Percentiles rank a stretch among this genome's conserved stretches.
phyloP scores from a whole-genome alignment of 1,139 yeast genomes.

The Saccharomyces hybrid region DNA sequence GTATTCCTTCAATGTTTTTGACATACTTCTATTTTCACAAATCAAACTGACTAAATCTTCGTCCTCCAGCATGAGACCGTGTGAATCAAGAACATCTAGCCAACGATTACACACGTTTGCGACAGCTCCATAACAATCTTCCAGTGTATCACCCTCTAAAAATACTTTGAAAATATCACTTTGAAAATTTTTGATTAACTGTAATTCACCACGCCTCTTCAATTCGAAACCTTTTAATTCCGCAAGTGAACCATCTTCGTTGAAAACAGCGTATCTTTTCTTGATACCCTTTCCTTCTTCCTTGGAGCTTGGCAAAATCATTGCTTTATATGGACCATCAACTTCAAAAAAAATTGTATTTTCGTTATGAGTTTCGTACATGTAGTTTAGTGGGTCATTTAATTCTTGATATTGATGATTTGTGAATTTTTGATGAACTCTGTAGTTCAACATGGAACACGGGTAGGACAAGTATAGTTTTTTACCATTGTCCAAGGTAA shows the following conservation, averaged over 20 bases:
- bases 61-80: conserved; percentile 82
- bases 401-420: conserved; percentile 91
- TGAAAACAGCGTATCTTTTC: conserved; percentile 94
- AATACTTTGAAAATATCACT: conserved; percentile 88
- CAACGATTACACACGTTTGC: conserved; percentile 92
- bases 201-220: conserved; percentile 93
- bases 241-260: conserved; percentile 87
- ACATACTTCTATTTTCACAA: conserved; percentile 95
- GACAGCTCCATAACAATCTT: conserved; percentile 78
- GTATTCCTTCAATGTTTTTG: conserved; percentile 82
- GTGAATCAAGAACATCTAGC: conserved; percentile 86
- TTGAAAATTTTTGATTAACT: conserved; percentile 88
- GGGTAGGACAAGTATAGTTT: conserved; percentile 78
- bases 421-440: conserved; percentile 85
- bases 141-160: conserved; percentile 72
- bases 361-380: conserved; percentile 73
- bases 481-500: conserved; percentile 71
- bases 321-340: conserved; percentile 97
- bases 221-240: conserved; percentile 95
- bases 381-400: conserved; percentile 57
- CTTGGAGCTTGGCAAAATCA: conserved; percentile 93
- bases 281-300: conserved; percentile 97
- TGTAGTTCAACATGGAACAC: conserved; percentile 90
- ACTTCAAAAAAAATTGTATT: conserved; percentile 96
- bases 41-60: conserved; percentile 90